Percentiles rank a stretch among this genome's conserved stretches.
Conservation (phyloP, 345 rosid species). For the Combretum micranthum region DNA sequence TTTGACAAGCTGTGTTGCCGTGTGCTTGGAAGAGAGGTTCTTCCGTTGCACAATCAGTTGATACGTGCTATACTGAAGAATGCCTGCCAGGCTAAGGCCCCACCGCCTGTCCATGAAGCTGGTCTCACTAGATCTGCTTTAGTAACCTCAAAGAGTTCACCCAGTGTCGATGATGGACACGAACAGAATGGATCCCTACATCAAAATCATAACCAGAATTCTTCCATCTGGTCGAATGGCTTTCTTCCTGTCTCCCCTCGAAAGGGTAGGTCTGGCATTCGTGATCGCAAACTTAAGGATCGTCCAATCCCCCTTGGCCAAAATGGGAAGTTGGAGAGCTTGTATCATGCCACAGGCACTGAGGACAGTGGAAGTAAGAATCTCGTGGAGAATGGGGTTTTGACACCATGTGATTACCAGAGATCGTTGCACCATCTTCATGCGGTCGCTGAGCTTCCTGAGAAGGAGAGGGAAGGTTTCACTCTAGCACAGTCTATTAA, state of each 20-base stretch:
- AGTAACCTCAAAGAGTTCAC: constrained; percentile 29
- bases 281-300: constrained; percentile 60
- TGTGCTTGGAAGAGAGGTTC: constrained; percentile 82
- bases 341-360: constrained; percentile 40
- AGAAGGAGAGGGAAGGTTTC: constrained; percentile 40
- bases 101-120: constrained; percentile 49
- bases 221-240: constrained; percentile 71
- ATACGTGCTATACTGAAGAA: constrained; percentile 72
- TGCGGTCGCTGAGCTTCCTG: constrained; percentile 40
- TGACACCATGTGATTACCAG: constrained; percentile 55
- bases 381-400: constrained; percentile 53
- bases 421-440: constrained; percentile 49
- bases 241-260: constrained; percentile 58
- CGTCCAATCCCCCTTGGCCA: constrained; percentile 78
- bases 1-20: constrained; percentile 71
- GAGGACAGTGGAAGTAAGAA: constrained; percentile 41
- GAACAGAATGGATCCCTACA: constrained; percentile 41
- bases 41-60: constrained; percentile 81
- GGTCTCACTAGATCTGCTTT: constrained; percentile 41
- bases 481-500: constrained; percentile 31
- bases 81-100: constrained; percentile 60
- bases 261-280: constrained; percentile 58
- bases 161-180: constrained; percentile 45
- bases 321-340: constrained; percentile 68
- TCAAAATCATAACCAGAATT: constrained; percentile 54